Evolutionary conservation across 352 stramenopile genomes (phyloP).

Genomic region (Phytophthora aleatoria): DNA sequence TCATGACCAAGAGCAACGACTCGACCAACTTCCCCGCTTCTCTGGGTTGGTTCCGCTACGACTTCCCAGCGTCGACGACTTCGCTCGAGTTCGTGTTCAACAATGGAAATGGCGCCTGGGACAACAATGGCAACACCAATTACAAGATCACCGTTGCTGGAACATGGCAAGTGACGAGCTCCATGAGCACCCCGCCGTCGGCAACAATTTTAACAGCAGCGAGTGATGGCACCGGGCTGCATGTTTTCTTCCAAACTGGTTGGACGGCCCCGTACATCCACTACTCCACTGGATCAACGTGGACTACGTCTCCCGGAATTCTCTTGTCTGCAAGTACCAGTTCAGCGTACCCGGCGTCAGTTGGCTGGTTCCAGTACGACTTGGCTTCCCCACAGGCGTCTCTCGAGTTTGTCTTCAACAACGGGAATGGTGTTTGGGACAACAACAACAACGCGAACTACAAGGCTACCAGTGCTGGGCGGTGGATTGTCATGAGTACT

Average conservation of each 20-base stretch:
- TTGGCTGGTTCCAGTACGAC: slow-evolving; percentile 47
- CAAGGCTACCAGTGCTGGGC: slow-evolving; percentile 41
- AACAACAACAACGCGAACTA: slow-evolving; percentile 52
- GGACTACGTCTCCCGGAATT: slow-evolving; percentile 39
- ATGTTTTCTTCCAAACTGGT: slow-evolving; percentile 44
- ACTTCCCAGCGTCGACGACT: slow-evolving; percentile 18
- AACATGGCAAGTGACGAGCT: slow-evolving; percentile 34
- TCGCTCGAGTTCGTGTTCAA: slow-evolving; percentile 38
- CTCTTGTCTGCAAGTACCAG: slow-evolving; percentile 36
- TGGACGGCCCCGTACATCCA: slow-evolving; percentile 45
- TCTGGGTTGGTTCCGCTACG: slow-evolving; percentile 35
- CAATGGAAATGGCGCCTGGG: slow-evolving; percentile 30
- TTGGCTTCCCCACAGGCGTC: slow-evolving; percentile 23
- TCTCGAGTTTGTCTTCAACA: slow-evolving; percentile 55
- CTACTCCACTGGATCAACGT: slow-evolving; percentile 31
- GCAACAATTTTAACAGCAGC: slow-evolving; percentile 27
- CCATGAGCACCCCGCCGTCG: slow-evolving; percentile 19
- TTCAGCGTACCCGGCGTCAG: slow-evolving; percentile 16
- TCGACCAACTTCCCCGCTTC: slow-evolving; percentile 27
- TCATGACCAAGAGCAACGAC: slow-evolving; percentile 31
- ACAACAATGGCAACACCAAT: slow-evolving; percentile 35
- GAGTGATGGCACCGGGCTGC: slow-evolving; percentile 40
- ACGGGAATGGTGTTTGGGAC: slow-evolving; percentile 47
- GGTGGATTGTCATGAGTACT: slow-evolving; percentile 41
- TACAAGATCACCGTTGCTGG: slow-evolving; percentile 33